phyloP scores from a whole-genome alignment of 140 eudicot species.

The Anethum foeniculum region DNA sequence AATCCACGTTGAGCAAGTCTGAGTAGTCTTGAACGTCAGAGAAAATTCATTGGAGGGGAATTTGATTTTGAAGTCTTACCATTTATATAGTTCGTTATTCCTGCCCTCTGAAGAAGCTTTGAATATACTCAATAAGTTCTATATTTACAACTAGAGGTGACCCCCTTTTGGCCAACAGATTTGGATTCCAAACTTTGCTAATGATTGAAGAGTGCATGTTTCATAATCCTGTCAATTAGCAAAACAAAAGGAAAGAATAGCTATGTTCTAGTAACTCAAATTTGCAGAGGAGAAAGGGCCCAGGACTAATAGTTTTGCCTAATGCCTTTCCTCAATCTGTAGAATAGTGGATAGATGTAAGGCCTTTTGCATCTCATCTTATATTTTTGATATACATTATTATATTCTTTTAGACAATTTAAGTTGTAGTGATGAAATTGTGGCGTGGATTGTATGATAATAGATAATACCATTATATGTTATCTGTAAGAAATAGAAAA shows the following conservation, averaged over 20 bases:
- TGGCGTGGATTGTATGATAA: neutral
- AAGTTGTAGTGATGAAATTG: neutral
- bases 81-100: neutral
- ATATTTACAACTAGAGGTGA: neutral
- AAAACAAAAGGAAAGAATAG: neutral
- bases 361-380: neutral
- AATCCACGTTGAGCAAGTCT: neutral
- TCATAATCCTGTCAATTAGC: neutral
- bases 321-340: neutral
- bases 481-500: too few species aligned
- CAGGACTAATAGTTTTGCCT: neutral
- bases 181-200: neutral
- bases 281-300: neutral
- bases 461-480: neutral
- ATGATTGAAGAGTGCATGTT: neutral
- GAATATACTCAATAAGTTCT: neutral
- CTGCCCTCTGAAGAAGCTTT: neutral
- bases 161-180: neutral
- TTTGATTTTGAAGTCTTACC: neutral
- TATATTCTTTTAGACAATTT: neutral
- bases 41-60: slow-evolving; percentile 6
- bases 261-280: neutral
- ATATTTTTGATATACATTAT: neutral
- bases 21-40: neutral
- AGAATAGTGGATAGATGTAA: neutral